Percentiles rank a stretch among this genome's conserved stretches.
Conservation (phyloP, 2,329 filamentous ascomycete species). For the Cordyceps farinosa region DNA sequence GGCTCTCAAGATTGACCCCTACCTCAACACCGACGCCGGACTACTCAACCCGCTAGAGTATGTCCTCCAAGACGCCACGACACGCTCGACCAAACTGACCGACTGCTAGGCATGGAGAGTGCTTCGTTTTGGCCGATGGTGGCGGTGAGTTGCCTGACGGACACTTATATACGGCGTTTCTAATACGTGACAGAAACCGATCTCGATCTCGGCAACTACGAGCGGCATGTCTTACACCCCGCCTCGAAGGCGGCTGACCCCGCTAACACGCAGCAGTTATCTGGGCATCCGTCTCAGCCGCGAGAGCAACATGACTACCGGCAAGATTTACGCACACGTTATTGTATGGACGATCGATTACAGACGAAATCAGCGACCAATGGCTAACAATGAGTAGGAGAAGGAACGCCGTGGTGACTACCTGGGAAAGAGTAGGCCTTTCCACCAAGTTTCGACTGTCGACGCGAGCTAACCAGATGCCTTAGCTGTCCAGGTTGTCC, state of each 20-base stretch:
- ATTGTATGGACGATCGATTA: constrained; percentile 51
- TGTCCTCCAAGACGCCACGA: constrained; percentile 8
- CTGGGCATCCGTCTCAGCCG: constrained; percentile 75
- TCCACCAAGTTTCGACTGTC: neutral
- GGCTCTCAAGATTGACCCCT: constrained; percentile 49
- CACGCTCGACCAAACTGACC: neutral
- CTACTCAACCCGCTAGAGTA: constrained; percentile 32
- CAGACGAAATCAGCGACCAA: neutral
- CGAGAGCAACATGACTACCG: constrained; percentile 96
- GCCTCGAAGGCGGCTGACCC: neutral
- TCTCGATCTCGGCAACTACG: constrained; percentile 53
- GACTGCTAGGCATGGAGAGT: constrained; percentile 69
- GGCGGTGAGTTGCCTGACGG: constrained; percentile 36
- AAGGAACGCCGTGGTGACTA: constrained; percentile 67
- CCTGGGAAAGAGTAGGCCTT: constrained; percentile 63
- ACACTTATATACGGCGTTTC: constrained; percentile 30
- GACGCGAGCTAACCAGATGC: neutral
- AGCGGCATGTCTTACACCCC: neutral
- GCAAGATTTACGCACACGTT: constrained; percentile 90
- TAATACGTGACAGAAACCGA: constrained; percentile 35
- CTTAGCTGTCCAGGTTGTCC: constrained; percentile 48
- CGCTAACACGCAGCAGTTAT: constrained; percentile 1
- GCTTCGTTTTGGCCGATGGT: constrained; percentile 82
- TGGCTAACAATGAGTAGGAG: constrained; percentile 37
- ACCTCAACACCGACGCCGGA: constrained; percentile 39